Evolutionary conservation across 2,329 filamentous ascomycete genomes (phyloP).

Genomic region (Fusarium ambrosium): DNA sequence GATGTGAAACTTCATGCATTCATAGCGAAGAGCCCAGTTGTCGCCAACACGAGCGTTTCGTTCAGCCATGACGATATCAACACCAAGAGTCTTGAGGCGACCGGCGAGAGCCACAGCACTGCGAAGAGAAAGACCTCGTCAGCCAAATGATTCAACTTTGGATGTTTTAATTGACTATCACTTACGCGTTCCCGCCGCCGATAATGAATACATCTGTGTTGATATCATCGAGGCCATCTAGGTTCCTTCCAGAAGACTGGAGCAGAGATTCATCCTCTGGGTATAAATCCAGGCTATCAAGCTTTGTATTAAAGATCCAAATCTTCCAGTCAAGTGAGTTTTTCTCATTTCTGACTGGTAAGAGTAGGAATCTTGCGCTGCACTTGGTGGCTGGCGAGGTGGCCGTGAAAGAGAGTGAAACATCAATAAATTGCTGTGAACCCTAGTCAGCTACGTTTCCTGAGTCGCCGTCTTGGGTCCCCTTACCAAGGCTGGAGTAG

Average conservation of each 20-base stretch:
- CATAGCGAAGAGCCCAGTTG: constrained; percentile 36
- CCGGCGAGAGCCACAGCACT: constrained; percentile 22
- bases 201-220: constrained; percentile 31
- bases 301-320: constrained; percentile 35
- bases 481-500: constrained; percentile 23
- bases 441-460: not conserved
- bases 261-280: constrained; percentile 24
- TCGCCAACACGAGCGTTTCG: constrained; percentile 23
- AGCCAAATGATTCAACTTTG: not conserved
- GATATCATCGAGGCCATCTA: not conserved
- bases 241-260: not conserved
- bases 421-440: constrained; percentile 32
- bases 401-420: constrained; percentile 16
- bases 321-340: constrained; percentile 21
- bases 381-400: not conserved
- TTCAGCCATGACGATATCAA: constrained; percentile 31
- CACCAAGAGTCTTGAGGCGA: constrained; percentile 29
- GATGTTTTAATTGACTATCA: not conserved
- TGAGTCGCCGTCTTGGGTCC: rapidly evolving
- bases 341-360: not conserved
- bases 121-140: rapidly evolving
- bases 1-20: constrained; percentile 35
- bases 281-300: constrained; percentile 14
- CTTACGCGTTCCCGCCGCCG: constrained; percentile 34
- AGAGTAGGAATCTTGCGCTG: constrained; percentile 17